These are phyloP conservation scores for Panaeolus cyanescens DNA, from an alignment of 768 basidiomycete genomes.

Conservation along the genomic window DNA sequence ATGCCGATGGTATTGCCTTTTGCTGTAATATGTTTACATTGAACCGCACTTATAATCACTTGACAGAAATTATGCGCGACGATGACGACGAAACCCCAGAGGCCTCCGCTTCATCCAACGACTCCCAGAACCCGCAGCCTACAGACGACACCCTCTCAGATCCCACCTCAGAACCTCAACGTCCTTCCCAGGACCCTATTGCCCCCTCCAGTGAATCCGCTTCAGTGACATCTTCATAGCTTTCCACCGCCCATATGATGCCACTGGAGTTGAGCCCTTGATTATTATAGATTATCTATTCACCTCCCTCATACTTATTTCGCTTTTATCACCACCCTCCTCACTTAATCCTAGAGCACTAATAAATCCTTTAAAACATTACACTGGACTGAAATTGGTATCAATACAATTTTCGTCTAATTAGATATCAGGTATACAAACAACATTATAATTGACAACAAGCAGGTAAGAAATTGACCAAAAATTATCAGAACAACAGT, in stretches of 20 bases:
- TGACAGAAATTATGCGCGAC: constrained; percentile 67
- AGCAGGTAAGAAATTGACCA: constrained; percentile 19
- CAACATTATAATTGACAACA: constrained; percentile 8
- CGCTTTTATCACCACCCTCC: neutral
- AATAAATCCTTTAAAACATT: constrained; percentile 1
- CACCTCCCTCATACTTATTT: neutral
- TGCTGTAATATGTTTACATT: constrained; percentile 8
- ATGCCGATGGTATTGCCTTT: constrained; percentile 77
- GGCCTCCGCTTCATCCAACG: constrained; percentile 10
- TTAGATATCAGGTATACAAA: constrained; percentile 4
- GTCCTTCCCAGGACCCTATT: neutral
- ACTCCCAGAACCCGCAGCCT: neutral
- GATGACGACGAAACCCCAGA: constrained; percentile 51
- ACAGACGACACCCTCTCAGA: neutral
- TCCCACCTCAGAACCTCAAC: neutral
- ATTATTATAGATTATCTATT: constrained; percentile 1
- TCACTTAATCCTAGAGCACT: neutral
- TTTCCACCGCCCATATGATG: neutral
- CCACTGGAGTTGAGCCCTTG: neutral
- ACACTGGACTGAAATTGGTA: neutral
- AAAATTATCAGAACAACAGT: constrained; percentile 12
- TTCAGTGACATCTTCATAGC: neutral
- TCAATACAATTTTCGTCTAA: neutral
- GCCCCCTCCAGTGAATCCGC: neutral
- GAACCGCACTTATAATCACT: constrained; percentile 4